Percentiles rank a stretch among this genome's conserved stretches.
phyloP scores from a whole-genome alignment of 768 basidiomycete genomes.

The Mycena amicta region DNA sequence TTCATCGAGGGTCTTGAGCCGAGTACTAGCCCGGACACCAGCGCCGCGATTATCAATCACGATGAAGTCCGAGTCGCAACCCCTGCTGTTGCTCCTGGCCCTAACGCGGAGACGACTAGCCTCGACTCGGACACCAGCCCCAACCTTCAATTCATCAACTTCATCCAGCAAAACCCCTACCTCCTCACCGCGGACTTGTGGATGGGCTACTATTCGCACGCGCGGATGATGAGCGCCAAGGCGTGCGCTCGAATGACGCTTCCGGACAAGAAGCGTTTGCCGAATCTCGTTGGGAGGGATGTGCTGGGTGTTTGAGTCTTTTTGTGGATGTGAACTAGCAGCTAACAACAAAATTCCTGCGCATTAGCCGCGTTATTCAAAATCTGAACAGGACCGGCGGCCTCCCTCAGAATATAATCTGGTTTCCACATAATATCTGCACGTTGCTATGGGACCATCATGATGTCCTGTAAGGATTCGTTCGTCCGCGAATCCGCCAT shows the following conservation, averaged over 20 bases:
- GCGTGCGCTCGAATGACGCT: neutral
- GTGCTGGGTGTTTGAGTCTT: neutral
- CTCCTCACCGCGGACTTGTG: neutral
- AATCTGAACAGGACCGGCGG: too few relatives aligned
- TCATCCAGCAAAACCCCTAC: neutral
- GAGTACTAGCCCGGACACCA: neutral
- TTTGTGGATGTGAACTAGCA: neutral
- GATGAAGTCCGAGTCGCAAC: too few relatives aligned
- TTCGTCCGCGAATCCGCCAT: too few relatives aligned
- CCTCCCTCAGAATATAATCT: too few relatives aligned
- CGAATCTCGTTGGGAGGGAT: neutral
- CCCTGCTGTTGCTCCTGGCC: too few relatives aligned
- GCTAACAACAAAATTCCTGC: constrained; percentile 3
- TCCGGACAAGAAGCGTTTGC: neutral
- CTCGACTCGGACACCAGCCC: neutral
- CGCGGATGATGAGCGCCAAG: neutral
- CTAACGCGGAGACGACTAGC: neutral
- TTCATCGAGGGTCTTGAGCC: neutral
- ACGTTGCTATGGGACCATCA: too few relatives aligned
- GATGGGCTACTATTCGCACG: neutral
- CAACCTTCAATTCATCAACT: neutral
- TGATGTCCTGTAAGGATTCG: too few relatives aligned
- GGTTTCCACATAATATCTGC: too few relatives aligned
- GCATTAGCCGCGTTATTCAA: too few relatives aligned
- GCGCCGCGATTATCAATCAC: neutral